Percentiles rank a stretch among this genome's conserved stretches.
Conservation (phyloP, 2,329 filamentous ascomycete genomes). For the Seiridium cupressi region DNA sequence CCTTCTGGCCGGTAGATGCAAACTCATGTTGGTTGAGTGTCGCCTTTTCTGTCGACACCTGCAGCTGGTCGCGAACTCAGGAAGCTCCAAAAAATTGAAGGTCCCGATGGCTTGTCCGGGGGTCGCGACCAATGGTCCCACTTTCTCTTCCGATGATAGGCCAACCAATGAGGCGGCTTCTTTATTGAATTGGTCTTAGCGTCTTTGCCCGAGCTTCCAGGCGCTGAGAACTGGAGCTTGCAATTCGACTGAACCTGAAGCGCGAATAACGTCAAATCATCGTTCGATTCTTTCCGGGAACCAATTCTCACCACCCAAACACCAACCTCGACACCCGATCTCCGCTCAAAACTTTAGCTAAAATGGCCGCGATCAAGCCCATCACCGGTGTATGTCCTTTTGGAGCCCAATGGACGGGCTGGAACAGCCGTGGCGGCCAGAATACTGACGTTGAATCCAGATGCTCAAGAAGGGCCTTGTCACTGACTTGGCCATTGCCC, state of each 20-base stretch:
- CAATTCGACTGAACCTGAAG: constrained; percentile 5
- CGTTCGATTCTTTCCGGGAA: constrained; percentile 7
- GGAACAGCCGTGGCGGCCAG: background rate
- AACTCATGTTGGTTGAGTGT: constrained; percentile 52
- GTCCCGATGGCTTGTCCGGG: background rate
- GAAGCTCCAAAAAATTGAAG: constrained; percentile 9
- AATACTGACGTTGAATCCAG: constrained; percentile 29
- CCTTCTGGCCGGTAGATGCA: constrained; percentile 62
- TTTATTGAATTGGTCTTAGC: constrained; percentile 6
- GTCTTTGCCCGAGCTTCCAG: background rate
- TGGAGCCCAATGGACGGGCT: constrained; percentile 12
- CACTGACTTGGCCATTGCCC: constrained; percentile 52
- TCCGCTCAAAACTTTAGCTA: constrained; percentile 8
- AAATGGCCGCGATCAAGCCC: constrained; percentile 48
- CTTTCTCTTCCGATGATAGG: background rate
- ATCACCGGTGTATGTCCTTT: constrained; percentile 56
- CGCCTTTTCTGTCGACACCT: background rate
- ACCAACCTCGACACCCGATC: constrained; percentile 7
- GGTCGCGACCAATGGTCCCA: background rate
- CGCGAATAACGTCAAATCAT: constrained; percentile 13
- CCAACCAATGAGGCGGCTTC: constrained; percentile 1
- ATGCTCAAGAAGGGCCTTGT: constrained; percentile 61
- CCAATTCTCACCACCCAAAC: background rate
- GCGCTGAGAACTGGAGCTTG: background rate
- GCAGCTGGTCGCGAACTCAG: constrained; percentile 3